These are phyloP conservation scores for Diaporthe destruens DNA, from an alignment of 2,329 filamentous ascomycete genomes.

Conservation along the genomic window DNA sequence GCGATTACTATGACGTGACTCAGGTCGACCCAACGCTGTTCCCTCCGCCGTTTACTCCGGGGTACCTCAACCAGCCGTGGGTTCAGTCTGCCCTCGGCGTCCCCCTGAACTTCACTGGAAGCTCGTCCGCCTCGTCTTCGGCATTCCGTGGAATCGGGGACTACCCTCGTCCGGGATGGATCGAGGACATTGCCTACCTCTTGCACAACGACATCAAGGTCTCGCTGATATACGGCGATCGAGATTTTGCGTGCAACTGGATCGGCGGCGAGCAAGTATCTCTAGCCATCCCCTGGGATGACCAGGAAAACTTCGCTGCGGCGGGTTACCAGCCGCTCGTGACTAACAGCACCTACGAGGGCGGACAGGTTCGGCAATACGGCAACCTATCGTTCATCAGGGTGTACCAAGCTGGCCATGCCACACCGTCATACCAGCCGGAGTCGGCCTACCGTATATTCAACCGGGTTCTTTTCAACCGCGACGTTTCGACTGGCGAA, in stretches of 20 bases:
- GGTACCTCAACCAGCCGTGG: conserved; percentile 63
- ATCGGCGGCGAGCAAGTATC: conserved; percentile 62
- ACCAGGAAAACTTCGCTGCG: conserved; percentile 69
- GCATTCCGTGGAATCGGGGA: conserved; percentile 55
- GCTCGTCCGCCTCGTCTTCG: conserved; percentile 53
- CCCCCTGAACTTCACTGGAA: conserved; percentile 67
- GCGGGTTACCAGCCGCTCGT: conserved; percentile 75
- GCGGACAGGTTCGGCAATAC: conserved; percentile 74
- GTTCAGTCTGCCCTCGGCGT: conserved; percentile 69
- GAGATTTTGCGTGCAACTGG: conserved; percentile 66
- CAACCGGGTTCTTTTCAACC: conserved; percentile 60
- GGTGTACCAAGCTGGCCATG: conserved; percentile 67
- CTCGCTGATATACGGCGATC: conserved; percentile 66
- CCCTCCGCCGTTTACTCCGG: conserved; percentile 62
- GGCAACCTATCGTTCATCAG: conserved; percentile 72
- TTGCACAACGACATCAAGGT: conserved; percentile 68
- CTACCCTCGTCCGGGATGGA: conserved; percentile 47
- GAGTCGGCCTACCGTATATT: conserved; percentile 60
- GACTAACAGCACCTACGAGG: conserved; percentile 63
- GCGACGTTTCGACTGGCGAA: conserved; percentile 59
- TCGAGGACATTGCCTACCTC: conserved; percentile 61
- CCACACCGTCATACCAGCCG: conserved; percentile 62
- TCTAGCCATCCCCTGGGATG: conserved; percentile 66
- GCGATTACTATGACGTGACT: conserved; percentile 68
- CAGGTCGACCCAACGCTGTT: conserved; percentile 60